Percentiles rank a stretch among this genome's conserved stretches.
phyloP scores from a whole-genome alignment of 2,329 filamentous ascomycete genomes.

The Rugonectria rugulosa region DNA sequence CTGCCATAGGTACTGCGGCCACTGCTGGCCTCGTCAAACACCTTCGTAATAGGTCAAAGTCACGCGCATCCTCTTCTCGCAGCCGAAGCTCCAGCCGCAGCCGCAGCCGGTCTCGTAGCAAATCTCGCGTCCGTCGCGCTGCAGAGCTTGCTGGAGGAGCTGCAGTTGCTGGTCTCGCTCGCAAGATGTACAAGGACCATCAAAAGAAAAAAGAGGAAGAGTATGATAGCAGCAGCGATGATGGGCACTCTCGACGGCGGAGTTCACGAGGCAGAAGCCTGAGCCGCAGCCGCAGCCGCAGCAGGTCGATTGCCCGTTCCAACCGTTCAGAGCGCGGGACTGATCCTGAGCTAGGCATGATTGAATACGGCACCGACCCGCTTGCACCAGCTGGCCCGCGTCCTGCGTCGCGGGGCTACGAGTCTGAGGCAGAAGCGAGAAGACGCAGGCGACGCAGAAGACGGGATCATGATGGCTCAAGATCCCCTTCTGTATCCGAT shows the following conservation, averaged over 20 bases:
- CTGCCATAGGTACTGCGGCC: constrained; percentile 64
- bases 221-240: constrained; percentile 43
- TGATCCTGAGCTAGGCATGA: constrained; percentile 74
- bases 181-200: constrained; percentile 67
- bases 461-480: constrained; percentile 45
- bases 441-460: constrained; percentile 49
- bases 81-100: constrained; percentile 34
- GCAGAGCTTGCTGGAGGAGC: constrained; percentile 69
- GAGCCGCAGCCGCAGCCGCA: constrained; percentile 51
- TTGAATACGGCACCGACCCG: constrained; percentile 70
- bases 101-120: constrained; percentile 46
- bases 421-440: constrained; percentile 57
- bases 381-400: constrained; percentile 49
- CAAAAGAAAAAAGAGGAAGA: constrained; percentile 66
- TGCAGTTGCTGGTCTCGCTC: constrained; percentile 66
- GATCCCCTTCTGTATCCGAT: constrained; percentile 43
- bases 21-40: constrained; percentile 66
- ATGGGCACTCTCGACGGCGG: constrained; percentile 46
- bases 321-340: constrained; percentile 59
- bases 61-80: constrained; percentile 33
- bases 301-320: constrained; percentile 61
- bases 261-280: constrained; percentile 45
- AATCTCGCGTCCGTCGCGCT: constrained; percentile 58
- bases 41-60: constrained; percentile 60
- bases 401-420: constrained; percentile 50